phyloP scores from a whole-genome alignment of 2,329 filamentous ascomycete genomes.

The Beauveria medogensis region DNA sequence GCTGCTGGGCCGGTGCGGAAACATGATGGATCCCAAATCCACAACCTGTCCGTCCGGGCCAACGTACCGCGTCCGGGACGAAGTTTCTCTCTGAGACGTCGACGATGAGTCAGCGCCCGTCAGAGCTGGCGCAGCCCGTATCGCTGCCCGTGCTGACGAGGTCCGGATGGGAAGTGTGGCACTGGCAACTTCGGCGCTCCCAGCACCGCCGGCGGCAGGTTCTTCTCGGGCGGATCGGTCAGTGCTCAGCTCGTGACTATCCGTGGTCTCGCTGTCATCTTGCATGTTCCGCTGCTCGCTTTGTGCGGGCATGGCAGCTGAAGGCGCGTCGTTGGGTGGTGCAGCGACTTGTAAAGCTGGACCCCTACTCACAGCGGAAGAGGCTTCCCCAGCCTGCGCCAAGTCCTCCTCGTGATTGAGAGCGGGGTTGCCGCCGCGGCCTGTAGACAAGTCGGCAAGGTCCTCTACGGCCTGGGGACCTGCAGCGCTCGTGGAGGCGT shows the following conservation, averaged over 20 bases:
- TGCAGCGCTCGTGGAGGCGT: neutral
- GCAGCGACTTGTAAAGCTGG: neutral
- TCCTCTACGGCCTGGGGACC: neutral
- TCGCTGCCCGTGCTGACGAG: conserved; percentile 10
- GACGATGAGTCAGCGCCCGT: neutral
- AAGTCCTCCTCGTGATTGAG: conserved; percentile 38
- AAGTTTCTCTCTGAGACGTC: neutral
- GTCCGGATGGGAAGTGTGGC: conserved; percentile 13
- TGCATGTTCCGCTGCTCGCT: neutral
- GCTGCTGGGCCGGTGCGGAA: neutral
- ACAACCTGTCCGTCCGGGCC: neutral
- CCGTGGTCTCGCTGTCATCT: neutral
- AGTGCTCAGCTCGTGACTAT: neutral
- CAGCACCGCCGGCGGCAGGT: neutral
- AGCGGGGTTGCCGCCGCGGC: conserved; percentile 30
- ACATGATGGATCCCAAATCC: conserved; percentile 3
- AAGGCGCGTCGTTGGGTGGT: conserved; percentile 21
- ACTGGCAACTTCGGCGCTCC: conserved; percentile 4
- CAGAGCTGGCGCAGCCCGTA: neutral
- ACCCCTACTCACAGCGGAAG: conserved; percentile 28
- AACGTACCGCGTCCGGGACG: neutral
- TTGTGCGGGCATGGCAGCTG: conserved; percentile 8
- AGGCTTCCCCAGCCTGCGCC: conserved; percentile 38
- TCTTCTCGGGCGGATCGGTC: neutral
- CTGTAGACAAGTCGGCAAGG: conserved; percentile 15